Percentiles rank a stretch among this genome's conserved stretches.
Conservation (phyloP, 192 early-diverging fungal genomes). For the Dimargaris cristalligena region DNA sequence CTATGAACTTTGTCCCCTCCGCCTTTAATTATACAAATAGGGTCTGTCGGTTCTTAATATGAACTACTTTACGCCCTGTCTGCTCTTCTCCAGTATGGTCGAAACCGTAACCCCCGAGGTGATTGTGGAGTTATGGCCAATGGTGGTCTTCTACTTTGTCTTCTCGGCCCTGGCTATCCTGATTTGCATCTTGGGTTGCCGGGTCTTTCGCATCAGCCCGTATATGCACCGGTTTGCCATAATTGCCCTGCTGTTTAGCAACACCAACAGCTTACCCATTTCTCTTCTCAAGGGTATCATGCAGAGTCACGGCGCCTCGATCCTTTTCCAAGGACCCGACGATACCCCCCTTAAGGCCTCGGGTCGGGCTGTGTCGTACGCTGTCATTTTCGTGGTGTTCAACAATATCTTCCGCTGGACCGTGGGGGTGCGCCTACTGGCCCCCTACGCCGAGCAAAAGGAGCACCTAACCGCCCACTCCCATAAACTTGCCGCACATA, state of each 20-base stretch:
- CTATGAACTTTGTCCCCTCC: neutral
- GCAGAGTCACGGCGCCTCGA: constrained; percentile 23
- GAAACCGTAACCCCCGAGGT: constrained; percentile 42
- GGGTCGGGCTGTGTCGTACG: constrained; percentile 54
- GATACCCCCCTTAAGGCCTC: constrained; percentile 28
- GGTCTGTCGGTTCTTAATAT: constrained; percentile 39
- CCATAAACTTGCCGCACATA: neutral
- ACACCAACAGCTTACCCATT: constrained; percentile 57
- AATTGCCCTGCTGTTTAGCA: constrained; percentile 48
- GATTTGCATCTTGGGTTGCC: constrained; percentile 23
- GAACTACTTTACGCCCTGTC: constrained; percentile 55
- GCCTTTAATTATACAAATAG: constrained; percentile 12
- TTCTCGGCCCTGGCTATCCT: constrained; percentile 26
- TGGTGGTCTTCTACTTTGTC: constrained; percentile 36
- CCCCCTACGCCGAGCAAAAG: constrained; percentile 7
- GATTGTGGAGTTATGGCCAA: constrained; percentile 53
- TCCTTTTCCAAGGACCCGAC: constrained; percentile 24
- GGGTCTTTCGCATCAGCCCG: constrained; percentile 21
- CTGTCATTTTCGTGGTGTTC: constrained; percentile 62
- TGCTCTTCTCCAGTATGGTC: constrained; percentile 58
- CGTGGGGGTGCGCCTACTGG: constrained; percentile 47
- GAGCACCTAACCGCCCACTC: neutral
- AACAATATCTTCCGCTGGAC: constrained; percentile 66
- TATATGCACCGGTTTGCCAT: constrained; percentile 42
- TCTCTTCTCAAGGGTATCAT: constrained; percentile 46